Conservation (phyloP, 1,139 yeast species). For the Spathaspora sp. region DNA sequence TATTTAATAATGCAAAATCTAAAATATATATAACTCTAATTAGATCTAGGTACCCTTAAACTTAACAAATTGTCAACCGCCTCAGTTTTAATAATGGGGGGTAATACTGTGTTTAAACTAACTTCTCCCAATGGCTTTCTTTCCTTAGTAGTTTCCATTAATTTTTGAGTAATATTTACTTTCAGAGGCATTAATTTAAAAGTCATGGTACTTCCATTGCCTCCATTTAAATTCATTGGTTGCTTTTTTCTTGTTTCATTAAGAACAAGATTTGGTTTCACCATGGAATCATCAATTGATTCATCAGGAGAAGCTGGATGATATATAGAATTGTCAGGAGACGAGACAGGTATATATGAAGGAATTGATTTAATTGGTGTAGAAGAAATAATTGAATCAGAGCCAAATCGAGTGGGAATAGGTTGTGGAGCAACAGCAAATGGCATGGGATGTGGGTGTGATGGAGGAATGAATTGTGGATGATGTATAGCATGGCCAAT, state of each 20-base stretch:
- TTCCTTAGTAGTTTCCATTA: conserved; percentile 15
- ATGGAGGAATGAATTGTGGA: background rate
- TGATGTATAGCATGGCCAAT: conserved; percentile 5
- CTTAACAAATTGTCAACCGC: conserved; percentile 4
- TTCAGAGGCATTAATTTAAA: conserved; percentile 39
- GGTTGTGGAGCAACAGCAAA: background rate
- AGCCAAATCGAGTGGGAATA: conserved; percentile 13
- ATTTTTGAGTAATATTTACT: conserved; percentile 17
- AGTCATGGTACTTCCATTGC: conserved; percentile 36
- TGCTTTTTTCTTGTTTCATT: conserved; percentile 42
- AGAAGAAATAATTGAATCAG: background rate
- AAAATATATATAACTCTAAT: background rate
- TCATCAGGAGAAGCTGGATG: conserved; percentile 5
- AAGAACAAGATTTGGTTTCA: conserved; percentile 23
- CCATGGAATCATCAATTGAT: conserved; percentile 24
- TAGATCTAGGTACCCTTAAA: background rate
- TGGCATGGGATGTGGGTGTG: conserved; percentile 3
- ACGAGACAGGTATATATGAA: background rate
- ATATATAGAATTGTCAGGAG: conserved; percentile 15
- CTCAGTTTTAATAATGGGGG: conserved; percentile 1
- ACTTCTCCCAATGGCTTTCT: conserved; percentile 32
- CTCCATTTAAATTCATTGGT: conserved; percentile 34
- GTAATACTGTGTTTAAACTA: background rate
- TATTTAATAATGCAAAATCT: background rate
- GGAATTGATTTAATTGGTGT: conserved; percentile 24